Conservation (phyloP, 371 early-diverging fungal species). For the Actinomucor elegans region DNA sequence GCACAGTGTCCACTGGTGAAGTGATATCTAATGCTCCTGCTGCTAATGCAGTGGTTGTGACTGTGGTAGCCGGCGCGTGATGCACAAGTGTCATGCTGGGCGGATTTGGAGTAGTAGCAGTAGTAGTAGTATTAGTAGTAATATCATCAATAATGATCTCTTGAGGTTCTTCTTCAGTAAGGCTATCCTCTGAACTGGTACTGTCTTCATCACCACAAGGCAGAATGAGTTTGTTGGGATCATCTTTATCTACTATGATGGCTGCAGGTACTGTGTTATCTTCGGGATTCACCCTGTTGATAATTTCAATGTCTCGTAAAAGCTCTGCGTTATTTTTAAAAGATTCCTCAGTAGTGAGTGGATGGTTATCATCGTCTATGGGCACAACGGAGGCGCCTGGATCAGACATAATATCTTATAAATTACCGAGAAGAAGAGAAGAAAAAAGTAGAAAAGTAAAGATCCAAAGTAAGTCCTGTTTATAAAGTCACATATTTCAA, state of each 20-base stretch:
- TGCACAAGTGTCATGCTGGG: not conserved
- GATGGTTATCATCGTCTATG: conserved; percentile 9
- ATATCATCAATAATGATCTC: conserved; percentile 6
- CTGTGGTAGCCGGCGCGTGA: conserved; percentile 7
- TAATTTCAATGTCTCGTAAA: conserved; percentile 15
- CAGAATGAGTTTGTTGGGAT: conserved; percentile 12
- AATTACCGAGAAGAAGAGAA: conserved; percentile 7
- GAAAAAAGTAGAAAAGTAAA: not conserved
- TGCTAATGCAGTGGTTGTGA: conserved; percentile 4
- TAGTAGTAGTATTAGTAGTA: not conserved
- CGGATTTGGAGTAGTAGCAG: not conserved
- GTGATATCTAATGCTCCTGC: conserved; percentile 12
- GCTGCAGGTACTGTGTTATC: conserved; percentile 22
- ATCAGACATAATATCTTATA: conserved; percentile 2
- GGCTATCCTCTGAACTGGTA: not conserved
- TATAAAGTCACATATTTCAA: too few relatives aligned
- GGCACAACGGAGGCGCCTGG: conserved; percentile 2
- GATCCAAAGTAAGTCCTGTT: too few relatives aligned
- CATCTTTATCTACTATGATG: conserved; percentile 17
- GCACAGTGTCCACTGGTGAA: not conserved
- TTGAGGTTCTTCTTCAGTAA: not conserved
- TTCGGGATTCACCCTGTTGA: conserved; percentile 18
- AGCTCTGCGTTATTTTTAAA: conserved; percentile 13
- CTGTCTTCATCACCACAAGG: not conserved
- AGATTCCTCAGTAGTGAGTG: conserved; percentile 31